Evolutionary conservation across 345 rosid species (phyloP), one percentile per base, ranked within the genome.

Genomic region (Raphanus raphanistrum): DNA sequence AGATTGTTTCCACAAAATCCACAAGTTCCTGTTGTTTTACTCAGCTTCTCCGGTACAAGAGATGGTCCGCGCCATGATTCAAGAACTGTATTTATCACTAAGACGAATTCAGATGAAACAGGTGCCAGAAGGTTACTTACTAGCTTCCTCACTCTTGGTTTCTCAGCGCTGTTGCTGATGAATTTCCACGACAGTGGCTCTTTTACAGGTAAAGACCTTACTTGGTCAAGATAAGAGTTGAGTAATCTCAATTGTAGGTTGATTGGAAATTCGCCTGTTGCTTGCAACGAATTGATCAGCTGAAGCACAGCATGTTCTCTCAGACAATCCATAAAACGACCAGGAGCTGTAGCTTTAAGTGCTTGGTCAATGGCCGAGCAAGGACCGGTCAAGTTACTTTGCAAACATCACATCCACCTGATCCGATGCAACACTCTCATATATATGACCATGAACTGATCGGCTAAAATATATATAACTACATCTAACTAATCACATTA

Each of bases 11-110:
- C 2, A 95, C 99, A 80, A 88, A 88, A 79, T 95, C 92, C 41
- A 90, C 99, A 48, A 91, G 70, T 70, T 91, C 92, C 71, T 86
- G 83, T 32, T 84, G 66, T 21, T 76, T 89, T 81, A 52, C 79
- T 75, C 29, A 86, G 80, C 69, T 76, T 82, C 50, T 63, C 84
- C 10, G 96, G 97, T 63, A 95, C 57, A 74, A 92, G 94, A 57
- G 88, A 82, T 35, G 91, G 92, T 26, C 97, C 96, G 63, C 86
- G 81, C 90, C 94, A 89, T 15, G 81, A 88, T 74, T 91, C 96
- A 70, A 91, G 96, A 69, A 80, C 91, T 41, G 74, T 25, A 79
- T 95, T 90, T 79, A 95, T 90, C 43, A 82, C 60, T 62, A 83
- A 73, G 63, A 70, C 71, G 21, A 21, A 21, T 68, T 88, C 86